Conservation (phyloP, 202 grass and related monocot genomes). For the Digitaria exilis region DNA sequence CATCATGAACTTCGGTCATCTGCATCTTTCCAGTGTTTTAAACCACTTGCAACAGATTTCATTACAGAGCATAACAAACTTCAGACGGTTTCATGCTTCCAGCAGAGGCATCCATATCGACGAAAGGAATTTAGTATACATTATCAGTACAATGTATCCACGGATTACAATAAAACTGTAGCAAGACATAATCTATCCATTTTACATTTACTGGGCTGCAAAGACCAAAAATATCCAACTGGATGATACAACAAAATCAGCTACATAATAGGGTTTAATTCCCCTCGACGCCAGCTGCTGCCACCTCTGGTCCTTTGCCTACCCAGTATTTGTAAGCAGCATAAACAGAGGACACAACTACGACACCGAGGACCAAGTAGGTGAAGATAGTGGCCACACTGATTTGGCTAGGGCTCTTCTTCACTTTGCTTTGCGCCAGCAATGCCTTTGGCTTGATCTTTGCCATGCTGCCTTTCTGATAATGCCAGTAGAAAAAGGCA, state of each 20-base stretch:
- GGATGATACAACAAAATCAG: constrained; percentile 45
- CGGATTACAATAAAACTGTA: constrained; percentile 2
- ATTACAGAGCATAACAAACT: not conserved
- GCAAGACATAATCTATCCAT: constrained; percentile 22
- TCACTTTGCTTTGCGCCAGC: constrained; percentile 85
- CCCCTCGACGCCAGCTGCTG: constrained; percentile 22
- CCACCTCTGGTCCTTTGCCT: constrained; percentile 32
- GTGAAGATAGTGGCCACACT: constrained; percentile 53
- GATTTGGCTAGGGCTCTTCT: constrained; percentile 69
- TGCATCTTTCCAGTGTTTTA: not conserved
- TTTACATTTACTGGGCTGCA: constrained; percentile 10
- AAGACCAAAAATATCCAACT: constrained; percentile 31
- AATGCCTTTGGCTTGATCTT: constrained; percentile 86
- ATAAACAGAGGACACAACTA: constrained; percentile 66
- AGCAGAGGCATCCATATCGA: not conserved
- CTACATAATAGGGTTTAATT: constrained; percentile 17
- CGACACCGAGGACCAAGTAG: constrained; percentile 42
- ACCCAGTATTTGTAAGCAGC: constrained; percentile 64
- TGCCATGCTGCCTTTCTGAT: constrained; percentile 56
- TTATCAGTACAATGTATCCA: constrained; percentile 19
- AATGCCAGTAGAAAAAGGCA: not conserved
- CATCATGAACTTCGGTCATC: not conserved
- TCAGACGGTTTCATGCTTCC: not conserved
- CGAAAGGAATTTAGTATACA: not conserved
- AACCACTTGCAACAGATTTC: not conserved